phyloP scores from a whole-genome alignment of 2,329 filamentous ascomycete species.

The Epichloe elymi region DNA sequence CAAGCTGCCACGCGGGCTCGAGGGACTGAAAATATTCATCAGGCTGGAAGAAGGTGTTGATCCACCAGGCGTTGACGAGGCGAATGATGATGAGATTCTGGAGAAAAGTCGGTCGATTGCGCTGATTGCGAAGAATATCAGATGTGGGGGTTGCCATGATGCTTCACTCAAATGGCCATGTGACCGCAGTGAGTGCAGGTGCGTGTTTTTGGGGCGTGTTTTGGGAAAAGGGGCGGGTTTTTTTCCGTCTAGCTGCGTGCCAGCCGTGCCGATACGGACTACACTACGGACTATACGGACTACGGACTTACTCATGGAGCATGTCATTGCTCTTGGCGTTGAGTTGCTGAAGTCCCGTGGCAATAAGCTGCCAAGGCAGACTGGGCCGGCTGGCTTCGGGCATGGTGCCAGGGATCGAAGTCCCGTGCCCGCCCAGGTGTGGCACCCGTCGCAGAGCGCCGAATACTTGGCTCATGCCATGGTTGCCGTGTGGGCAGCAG shows the following conservation, averaged over 20 bases:
- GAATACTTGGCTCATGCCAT: background rate
- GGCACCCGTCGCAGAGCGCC: background rate
- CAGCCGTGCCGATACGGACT: no score
- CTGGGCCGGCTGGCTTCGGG: no score
- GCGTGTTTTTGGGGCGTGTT: no score
- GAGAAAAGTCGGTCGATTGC: conserved; percentile 15
- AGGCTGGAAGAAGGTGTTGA: conserved; percentile 91
- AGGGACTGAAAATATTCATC: conserved; percentile 96
- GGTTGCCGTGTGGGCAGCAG: background rate
- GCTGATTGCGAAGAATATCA: conserved; percentile 7
- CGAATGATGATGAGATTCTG: conserved; percentile 50
- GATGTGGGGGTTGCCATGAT: conserved; percentile 11
- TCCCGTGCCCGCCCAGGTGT: conserved; percentile 6
- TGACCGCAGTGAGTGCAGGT: background rate
- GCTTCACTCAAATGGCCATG: background rate
- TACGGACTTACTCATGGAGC: no score
- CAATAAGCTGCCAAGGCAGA: no score
- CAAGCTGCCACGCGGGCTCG: conserved; percentile 84
- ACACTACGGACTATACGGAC: no score
- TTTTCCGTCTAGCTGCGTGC: no score
- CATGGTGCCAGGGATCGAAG: background rate
- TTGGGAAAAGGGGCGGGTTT: no score
- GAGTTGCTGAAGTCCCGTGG: no score
- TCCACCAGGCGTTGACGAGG: conserved; percentile 62
- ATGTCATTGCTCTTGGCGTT: no score